phyloP scores from a whole-genome alignment of 2,329 filamentous ascomycete genomes.

The Massarina eburnea region DNA sequence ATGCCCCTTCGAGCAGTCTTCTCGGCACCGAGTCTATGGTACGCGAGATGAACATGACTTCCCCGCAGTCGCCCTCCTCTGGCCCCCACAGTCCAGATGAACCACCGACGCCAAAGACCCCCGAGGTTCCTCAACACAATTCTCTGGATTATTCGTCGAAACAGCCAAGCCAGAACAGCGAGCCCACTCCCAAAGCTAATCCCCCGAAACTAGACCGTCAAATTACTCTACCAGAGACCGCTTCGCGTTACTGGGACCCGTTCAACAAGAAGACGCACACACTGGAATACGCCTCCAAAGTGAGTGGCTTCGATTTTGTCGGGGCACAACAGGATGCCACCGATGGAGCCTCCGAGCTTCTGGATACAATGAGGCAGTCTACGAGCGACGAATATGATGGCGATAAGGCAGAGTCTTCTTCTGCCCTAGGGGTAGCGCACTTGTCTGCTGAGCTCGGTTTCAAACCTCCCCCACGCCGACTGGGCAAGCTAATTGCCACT shows the following conservation, averaged over 20 bases:
- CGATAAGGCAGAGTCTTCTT: conserved; percentile 15
- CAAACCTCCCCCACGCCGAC: conserved; percentile 44
- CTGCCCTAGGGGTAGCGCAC: conserved; percentile 19
- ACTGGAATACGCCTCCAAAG: conserved; percentile 48
- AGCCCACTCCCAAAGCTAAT: conserved; percentile 42
- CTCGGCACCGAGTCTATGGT: conserved; percentile 52
- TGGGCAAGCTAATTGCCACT: conserved; percentile 69
- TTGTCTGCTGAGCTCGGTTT: conserved; percentile 34
- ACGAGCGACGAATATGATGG: conserved; percentile 16
- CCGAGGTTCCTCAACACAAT: conserved; percentile 36
- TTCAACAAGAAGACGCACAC: conserved; percentile 49
- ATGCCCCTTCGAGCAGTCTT: conserved; percentile 44
- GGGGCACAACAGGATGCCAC: conserved; percentile 19
- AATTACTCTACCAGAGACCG: conserved; percentile 47
- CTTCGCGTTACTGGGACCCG: conserved; percentile 50
- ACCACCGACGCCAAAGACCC: conserved; percentile 43
- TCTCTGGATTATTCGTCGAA: conserved; percentile 30
- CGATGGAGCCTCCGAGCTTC: conserved; percentile 23
- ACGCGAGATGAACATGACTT: conserved; percentile 52
- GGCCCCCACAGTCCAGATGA: conserved; percentile 38
- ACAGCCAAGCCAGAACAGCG: conserved; percentile 34
- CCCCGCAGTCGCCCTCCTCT: conserved; percentile 44
- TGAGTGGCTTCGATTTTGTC: conserved; percentile 49
- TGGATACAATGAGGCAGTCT: conserved; percentile 33
- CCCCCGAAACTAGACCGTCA: conserved; percentile 43